Base-by-base conservation (phyloP, 768 basidiomycete species). In the Russula sp. region DNA sequence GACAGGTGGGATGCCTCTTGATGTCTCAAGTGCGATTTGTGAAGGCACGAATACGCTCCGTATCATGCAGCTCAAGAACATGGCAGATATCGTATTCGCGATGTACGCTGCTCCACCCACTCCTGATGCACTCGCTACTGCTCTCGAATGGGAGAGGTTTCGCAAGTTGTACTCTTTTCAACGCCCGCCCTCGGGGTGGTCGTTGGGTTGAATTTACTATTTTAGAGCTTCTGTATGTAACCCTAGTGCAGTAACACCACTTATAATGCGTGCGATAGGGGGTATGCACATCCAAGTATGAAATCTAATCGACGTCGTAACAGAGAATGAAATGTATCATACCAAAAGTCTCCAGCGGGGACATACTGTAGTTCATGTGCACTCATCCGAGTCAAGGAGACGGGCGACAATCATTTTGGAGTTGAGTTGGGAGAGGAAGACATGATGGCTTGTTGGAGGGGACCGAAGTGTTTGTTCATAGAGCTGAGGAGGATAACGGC, bases 41-140 rank as follows among this genome's bases (percentile, higher is more conserved):
- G 57, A n/a, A 6, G 66, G 66, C 28, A 59, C 51, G 5, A 69
- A 69, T 49, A 52, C 48, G 13, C 65, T 69, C 3, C 44, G 58
- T 20, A 57, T 69, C 16, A 11, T 63, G 5, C 67, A 69, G 40
- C 40, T 67, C 14, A 57, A 36, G 49, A 52, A 48, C 55, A 67
- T 67, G 62, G 53, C 46, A 22, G 53, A 63, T n/a, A 18, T 34
- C 14, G 62, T 67, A 20, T 63, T 69, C 18, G 66, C 28, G 4
- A 5, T 69, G 9, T 63, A 63, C 20, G 67, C 66, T 16, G 24
- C 51, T 22, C 59, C 24, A 24, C 67, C 67, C 5, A 46, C 65
- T 16, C 38, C 46, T 22, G 57, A 44, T 49, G n/a, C 36, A 30
- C 5, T 54, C 10, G n/a, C 22, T 16, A 56, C 48, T 30, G 34